These are phyloP conservation scores for Acmispon strigosus DNA, from an alignment of 306 rosid genomes.

Conservation along the genomic window DNA sequence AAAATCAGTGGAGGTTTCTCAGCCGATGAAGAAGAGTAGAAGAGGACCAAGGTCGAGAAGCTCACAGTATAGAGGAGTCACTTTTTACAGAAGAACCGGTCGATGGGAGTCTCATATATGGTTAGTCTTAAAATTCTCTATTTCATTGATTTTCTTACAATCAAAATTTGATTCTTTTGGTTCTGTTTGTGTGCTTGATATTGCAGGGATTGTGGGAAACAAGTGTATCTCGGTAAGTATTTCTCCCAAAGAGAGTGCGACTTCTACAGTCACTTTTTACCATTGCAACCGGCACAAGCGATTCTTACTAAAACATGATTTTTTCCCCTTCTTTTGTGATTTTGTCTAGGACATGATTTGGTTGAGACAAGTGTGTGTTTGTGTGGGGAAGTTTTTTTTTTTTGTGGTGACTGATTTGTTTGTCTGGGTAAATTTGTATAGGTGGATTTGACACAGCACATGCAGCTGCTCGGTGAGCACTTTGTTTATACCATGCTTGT, in stretches of 20 bases:
- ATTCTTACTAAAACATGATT: background rate
- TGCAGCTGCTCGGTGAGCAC: constrained; percentile 98
- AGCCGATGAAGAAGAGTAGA: constrained; percentile 87
- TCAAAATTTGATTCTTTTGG: constrained; percentile 4
- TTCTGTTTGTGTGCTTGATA: constrained; percentile 1
- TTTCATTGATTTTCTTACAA: background rate
- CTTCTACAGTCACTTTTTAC: too few relatives aligned
- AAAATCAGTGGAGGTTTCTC: constrained; percentile 51
- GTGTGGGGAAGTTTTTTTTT: constrained; percentile 13
- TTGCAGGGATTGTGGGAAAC: constrained; percentile 98
- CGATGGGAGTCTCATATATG: constrained; percentile 99
- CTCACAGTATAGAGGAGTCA: constrained; percentile 95
- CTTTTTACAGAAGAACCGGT: constrained; percentile 98
- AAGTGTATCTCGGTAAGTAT: constrained; percentile 96
- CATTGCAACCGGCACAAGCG: too few relatives aligned
- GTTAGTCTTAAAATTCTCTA: constrained; percentile 28
- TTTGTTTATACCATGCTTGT: constrained; percentile 6
- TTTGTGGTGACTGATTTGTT: constrained; percentile 32
- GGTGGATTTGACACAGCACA: constrained; percentile 99
- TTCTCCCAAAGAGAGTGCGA: too few relatives aligned
- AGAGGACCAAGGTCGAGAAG: constrained; percentile 96
- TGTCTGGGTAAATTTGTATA: constrained; percentile 41
- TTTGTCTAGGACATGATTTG: constrained; percentile 10
- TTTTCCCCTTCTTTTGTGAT: background rate
- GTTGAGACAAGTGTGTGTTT: constrained; percentile 23